phyloP scores from a whole-genome alignment of 176 grass and related monocot species.

The Oryza officinalis region DNA sequence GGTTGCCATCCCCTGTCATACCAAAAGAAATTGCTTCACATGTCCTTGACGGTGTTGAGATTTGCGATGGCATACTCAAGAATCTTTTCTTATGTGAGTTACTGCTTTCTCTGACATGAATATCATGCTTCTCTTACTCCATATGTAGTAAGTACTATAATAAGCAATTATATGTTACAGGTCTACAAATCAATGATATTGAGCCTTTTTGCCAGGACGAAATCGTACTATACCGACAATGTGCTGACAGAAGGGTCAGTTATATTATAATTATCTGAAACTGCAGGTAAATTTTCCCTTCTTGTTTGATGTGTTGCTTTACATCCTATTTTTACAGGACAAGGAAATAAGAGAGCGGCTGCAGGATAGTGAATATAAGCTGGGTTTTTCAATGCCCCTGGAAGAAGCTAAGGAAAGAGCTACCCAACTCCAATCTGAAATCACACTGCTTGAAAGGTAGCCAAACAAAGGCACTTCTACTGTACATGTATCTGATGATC shows the following conservation, averaged over 20 bases:
- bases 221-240: slow-evolving; percentile 84
- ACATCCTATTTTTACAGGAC: slow-evolving; percentile 56
- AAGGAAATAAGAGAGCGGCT: slow-evolving; percentile 82
- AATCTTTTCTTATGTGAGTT: slow-evolving; percentile 97
- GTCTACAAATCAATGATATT: slow-evolving; percentile 94
- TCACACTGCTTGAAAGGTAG: slow-evolving; percentile 81
- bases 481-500: not conserved
- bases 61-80: slow-evolving; percentile 86
- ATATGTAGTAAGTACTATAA: slow-evolving; percentile 23
- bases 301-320: not conserved
- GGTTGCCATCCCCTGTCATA: slow-evolving; percentile 79
- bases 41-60: slow-evolving; percentile 92
- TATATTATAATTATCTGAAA: slow-evolving; percentile 19
- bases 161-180: slow-evolving; percentile 40
- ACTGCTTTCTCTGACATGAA: not conserved
- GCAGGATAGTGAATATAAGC: slow-evolving; percentile 78
- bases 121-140: slow-evolving; percentile 17
- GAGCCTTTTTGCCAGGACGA: slow-evolving; percentile 98
- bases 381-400: slow-evolving; percentile 81
- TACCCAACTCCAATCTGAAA: slow-evolving; percentile 78
- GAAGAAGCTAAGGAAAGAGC: slow-evolving; percentile 75
- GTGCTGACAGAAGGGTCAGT: slow-evolving; percentile 79
- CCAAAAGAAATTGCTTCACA: slow-evolving; percentile 86
- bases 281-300: slow-evolving; percentile 5
- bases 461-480: not conserved